A percentile compares a stretch with the other conserved stretches of the same genome.
Conservation (phyloP, 2,329 filamentous ascomycete species). For the Nemania diffusa region DNA sequence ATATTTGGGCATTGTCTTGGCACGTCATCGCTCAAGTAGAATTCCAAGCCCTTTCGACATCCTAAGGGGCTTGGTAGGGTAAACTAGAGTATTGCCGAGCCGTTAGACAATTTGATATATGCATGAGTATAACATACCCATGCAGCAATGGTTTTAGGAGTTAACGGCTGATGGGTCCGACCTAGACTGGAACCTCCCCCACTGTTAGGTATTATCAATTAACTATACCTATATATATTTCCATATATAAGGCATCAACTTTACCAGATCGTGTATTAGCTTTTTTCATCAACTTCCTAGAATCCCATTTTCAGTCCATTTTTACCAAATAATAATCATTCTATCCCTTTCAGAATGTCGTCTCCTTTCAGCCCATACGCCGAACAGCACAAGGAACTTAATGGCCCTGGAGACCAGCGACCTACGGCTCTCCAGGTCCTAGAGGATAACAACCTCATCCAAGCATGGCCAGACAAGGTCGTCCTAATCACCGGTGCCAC, state of each 20-base stretch:
- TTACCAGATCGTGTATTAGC: background rate
- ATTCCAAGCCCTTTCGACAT: slow-evolving; percentile 32
- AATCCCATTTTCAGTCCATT: background rate
- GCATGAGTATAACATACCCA: slow-evolving; percentile 14
- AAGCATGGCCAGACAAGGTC: slow-evolving; percentile 51
- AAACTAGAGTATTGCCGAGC: background rate
- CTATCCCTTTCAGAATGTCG: slow-evolving; percentile 14
- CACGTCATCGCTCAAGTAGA: slow-evolving; percentile 22
- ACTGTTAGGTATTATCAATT: background rate
- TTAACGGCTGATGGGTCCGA: slow-evolving; percentile 18
- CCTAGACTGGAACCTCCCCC: background rate
- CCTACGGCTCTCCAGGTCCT: slow-evolving; percentile 56
- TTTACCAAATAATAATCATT: background rate
- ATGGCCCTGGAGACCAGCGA: slow-evolving; percentile 53
- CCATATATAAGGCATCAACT: slow-evolving; percentile 5
- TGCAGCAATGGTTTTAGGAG: slow-evolving; percentile 25
- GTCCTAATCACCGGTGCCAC: slow-evolving; percentile 58
- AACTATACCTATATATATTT: background rate
- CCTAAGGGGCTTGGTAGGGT: slow-evolving; percentile 14
- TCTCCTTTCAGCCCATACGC: slow-evolving; percentile 31
- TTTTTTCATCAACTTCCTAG: background rate
- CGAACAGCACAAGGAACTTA: slow-evolving; percentile 50
- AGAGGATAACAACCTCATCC: slow-evolving; percentile 49
- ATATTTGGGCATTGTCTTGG: slow-evolving; percentile 37
- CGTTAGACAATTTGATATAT: slow-evolving; percentile 9